Conservation (phyloP, 441 rosid species). For the Croton laevigatus region DNA sequence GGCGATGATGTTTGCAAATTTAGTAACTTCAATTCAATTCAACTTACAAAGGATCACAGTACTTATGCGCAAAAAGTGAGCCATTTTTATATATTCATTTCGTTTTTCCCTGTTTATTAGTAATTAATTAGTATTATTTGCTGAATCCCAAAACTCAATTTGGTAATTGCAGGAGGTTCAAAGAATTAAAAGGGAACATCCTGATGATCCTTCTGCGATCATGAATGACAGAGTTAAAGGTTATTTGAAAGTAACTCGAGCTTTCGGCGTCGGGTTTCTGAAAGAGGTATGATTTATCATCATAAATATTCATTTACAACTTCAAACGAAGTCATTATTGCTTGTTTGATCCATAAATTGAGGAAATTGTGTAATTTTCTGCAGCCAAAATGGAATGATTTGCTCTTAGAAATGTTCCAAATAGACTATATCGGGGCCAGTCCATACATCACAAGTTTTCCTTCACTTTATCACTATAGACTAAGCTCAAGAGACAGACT, state of each 20-base stretch:
- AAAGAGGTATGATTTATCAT: constrained; percentile 58
- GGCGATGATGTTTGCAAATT: constrained; percentile 38
- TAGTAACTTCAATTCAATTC: constrained; percentile 47
- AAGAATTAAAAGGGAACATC: constrained; percentile 76
- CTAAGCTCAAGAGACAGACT: constrained; percentile 69
- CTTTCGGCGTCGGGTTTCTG: constrained; percentile 95
- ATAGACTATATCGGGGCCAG: constrained; percentile 80
- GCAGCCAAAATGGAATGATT: constrained; percentile 90
- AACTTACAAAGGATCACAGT: constrained; percentile 83
- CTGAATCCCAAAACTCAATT: too few relatives aligned
- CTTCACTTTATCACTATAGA: constrained; percentile 79
- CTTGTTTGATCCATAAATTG: not conserved
- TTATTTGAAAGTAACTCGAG: constrained; percentile 89
- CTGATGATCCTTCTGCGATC: constrained; percentile 61
- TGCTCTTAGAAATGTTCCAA: constrained; percentile 81
- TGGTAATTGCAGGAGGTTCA: constrained; percentile 61
- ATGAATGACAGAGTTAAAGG: constrained; percentile 91
- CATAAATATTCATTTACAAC: not conserved
- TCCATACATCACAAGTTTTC: constrained; percentile 72
- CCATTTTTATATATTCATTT: not conserved
- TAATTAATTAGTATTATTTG: too few relatives aligned
- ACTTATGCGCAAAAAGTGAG: constrained; percentile 67
- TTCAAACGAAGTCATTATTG: not conserved
- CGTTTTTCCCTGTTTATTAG: too few relatives aligned
- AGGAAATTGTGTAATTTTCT: constrained; percentile 2